Percentiles rank a stretch among this genome's conserved stretches.
phyloP scores from a whole-genome alignment of 1,139 yeast genomes.

The Pneumocystis murina region DNA sequence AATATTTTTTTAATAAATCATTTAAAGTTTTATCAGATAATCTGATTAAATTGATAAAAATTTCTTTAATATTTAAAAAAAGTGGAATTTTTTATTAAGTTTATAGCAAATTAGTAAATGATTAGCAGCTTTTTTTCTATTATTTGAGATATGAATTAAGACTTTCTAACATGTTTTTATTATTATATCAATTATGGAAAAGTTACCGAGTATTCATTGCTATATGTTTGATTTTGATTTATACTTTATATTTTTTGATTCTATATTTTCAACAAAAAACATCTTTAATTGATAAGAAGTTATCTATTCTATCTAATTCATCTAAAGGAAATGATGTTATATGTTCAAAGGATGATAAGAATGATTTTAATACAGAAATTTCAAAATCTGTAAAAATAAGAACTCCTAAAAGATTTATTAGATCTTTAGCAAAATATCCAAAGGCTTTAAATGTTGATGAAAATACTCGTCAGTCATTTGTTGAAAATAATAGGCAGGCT shows the following conservation, averaged over 20 bases:
- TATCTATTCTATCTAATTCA: background rate
- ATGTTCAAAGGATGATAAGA: background rate
- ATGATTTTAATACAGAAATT: background rate
- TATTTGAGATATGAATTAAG: too few relatives aligned
- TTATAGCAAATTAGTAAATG: background rate
- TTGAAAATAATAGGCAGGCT: background rate
- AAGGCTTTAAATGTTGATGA: background rate
- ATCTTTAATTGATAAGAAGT: background rate
- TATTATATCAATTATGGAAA: background rate
- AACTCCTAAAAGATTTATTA: background rate
- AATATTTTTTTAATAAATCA: too few relatives aligned
- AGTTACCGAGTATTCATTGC: background rate
- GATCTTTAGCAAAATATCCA: background rate
- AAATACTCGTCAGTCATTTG: background rate
- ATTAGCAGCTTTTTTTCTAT: background rate
- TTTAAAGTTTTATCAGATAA: too few relatives aligned
- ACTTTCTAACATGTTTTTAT: background rate
- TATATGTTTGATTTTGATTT: background rate
- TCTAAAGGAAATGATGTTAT: background rate
- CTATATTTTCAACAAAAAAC: background rate
- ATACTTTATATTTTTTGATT: background rate
- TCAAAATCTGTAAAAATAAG: background rate
- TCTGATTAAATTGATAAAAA: too few relatives aligned
- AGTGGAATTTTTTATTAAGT: background rate
- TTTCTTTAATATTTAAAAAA: background rate